A percentile compares a stretch with the other conserved stretches of the same genome.
Conservation (phyloP, 768 basidiomycete species). For the Leucosporidium scottii region DNA sequence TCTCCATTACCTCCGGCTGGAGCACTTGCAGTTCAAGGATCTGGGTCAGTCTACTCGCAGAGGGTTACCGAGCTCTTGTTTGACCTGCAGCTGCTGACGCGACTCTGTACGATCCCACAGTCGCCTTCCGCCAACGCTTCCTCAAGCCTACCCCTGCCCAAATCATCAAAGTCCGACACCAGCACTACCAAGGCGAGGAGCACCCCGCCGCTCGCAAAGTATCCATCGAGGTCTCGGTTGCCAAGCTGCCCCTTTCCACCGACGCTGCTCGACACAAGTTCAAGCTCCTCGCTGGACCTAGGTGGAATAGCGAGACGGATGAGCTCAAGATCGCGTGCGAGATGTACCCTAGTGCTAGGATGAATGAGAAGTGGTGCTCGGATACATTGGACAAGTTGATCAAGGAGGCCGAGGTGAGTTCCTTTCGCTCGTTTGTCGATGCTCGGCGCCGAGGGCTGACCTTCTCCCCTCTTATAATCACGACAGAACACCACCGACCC, state of each 20-base stretch:
- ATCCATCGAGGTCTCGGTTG: conserved; percentile 56
- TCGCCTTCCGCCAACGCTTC: conserved; percentile 73
- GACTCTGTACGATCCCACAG: not conserved
- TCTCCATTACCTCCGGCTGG: conserved; percentile 70
- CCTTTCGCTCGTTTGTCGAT: not conserved
- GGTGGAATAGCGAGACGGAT: conserved; percentile 53
- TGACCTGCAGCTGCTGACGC: not conserved
- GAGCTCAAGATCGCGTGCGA: conserved; percentile 80
- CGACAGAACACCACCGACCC: conserved; percentile 40
- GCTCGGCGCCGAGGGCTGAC: conserved; percentile 54
- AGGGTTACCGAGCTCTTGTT: not conserved
- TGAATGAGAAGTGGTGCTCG: conserved; percentile 93
- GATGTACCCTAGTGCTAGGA: conserved; percentile 66
- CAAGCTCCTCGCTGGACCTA: conserved; percentile 76
- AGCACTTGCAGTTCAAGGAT: conserved; percentile 78
- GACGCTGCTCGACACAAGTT: conserved; percentile 70
- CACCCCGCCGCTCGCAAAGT: conserved; percentile 56
- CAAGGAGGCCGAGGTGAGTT: conserved; percentile 74
- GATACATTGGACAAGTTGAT: conserved; percentile 74
- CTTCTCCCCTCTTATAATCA: conserved; percentile 49
- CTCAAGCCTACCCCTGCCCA: conserved; percentile 53
- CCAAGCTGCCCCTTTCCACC: conserved; percentile 59
- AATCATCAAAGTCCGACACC: conserved; percentile 64
- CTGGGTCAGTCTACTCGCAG: conserved; percentile 45
- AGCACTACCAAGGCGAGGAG: conserved; percentile 67